Evolutionary conservation across 1,284 basidiomycete genomes (phyloP), one percentile per base, ranked within the genome.

Genomic region (Albatrellus sp.): DNA sequence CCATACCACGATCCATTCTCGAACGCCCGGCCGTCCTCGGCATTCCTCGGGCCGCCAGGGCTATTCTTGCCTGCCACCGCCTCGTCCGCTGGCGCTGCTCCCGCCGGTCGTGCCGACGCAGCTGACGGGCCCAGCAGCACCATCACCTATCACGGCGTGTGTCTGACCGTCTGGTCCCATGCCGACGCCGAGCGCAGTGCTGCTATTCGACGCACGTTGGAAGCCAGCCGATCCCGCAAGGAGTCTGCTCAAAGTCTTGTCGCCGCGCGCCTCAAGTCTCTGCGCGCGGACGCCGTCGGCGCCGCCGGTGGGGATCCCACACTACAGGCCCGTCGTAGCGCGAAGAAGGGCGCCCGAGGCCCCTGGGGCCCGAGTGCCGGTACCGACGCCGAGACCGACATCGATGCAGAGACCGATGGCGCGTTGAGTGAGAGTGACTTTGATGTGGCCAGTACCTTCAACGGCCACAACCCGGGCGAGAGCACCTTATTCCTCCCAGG

Each of bases 161-260:
- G 88, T 51, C 70, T 96, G 43, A 90, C 88, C 3, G 89, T 94
- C 0, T 96, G 90, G 90, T 90, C 87, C 8, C 90, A 92, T 57
- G 90, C 90, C 24, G 91, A 96, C 56, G 78, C 81, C 2, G 82
- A 90, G 55, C 78, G 90, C 43, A 81, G 85, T 50, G 72, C 68
- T 14, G 86, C 87, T 2, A 90, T 90, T 54, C 78, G 86, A 28
- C 76, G 84, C 42, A 85, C 86, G 2, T 72, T 90, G 44, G 87
- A 89, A 58, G 79, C 80, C 0, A 73, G 78, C 37, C 76, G 82
- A 46, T 75, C 71, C 31, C 73, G 84, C 47, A 88, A 88, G 60
- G 84, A 87, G 59, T 82, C 79, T 40, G 77, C 79, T 0, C 84
- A 87, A 57, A 80, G 76, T 32, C 60, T 78, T 37, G 71, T 83